Base-by-base conservation (phyloP, 176 grass and related monocot species). In the Oryza officinalis region DNA sequence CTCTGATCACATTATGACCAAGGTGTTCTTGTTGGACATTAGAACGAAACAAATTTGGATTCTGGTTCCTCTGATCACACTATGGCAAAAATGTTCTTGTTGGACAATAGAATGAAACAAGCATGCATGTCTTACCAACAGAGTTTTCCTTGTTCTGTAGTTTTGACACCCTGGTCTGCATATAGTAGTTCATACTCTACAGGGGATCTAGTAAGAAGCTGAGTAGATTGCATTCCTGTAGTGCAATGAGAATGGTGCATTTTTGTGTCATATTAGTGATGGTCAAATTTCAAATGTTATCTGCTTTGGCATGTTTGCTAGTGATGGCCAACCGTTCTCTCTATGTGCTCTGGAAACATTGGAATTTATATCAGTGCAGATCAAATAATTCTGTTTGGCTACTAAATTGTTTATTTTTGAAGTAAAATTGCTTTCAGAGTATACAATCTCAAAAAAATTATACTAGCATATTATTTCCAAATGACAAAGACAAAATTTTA, bases 211-310 rank as follows among this genome's bases (percentile, higher is more conserved):
- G 11, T 33, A 13, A 75, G 18, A 43, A 26, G 26, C 3, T 31
- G 77, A 67, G 27, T 86, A 72, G 50, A 13, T 57, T 71, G 6
- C 47, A 77, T 79, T 79, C 23, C 3, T 27, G 45, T 54, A 20
- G 28, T 50, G 6, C 31, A 76, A 20, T 26, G 28, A 1, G 22
- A 75, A 75, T 75, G 41, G 66, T 78, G 33, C 20, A 85, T 70
- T 25, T 65, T 2, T 65, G 26, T 87, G 31, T 23, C 33, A 10
- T 68, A 38, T 52, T 38, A 43, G 23, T 25, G 26, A 27, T 31
- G 27, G 40, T 10, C 52, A 57, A 57, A 22, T 57, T 57, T 22
- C 45, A 47, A 47, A 15, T 47, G 8, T 57, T 50, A 50, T 22
- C 52, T 57, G 18, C 52, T 57, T 57, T 57, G 20, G 52, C 6